phyloP scores from a whole-genome alignment of 164 flowering plant species.

The Tetracentron sinense region DNA sequence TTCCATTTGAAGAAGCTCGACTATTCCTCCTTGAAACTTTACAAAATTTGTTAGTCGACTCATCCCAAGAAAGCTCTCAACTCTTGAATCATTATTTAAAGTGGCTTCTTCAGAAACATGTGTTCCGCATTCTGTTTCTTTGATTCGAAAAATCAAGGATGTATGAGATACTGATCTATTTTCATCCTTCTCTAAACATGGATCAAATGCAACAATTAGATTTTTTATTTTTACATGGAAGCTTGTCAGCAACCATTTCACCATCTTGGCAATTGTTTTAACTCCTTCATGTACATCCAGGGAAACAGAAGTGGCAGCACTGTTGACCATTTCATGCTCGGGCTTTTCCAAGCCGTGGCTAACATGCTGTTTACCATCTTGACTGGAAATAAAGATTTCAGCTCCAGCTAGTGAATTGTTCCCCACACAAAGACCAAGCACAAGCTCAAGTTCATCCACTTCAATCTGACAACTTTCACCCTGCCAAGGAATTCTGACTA shows the following conservation, averaged over 20 bases:
- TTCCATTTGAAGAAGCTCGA: conserved; percentile 73
- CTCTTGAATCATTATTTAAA: conserved; percentile 21
- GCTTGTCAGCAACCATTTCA: conserved; percentile 80
- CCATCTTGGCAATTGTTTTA: conserved; percentile 82
- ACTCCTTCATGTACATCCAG: conserved; percentile 90
- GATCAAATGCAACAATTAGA: conserved; percentile 81
- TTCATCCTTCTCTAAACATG: conserved; percentile 34
- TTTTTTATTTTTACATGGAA: conserved; percentile 73
- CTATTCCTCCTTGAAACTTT: conserved; percentile 65
- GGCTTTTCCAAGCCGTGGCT: conserved; percentile 23
- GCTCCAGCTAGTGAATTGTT: conserved; percentile 12
- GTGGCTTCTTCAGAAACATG: conserved; percentile 54
- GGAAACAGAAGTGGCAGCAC: conserved; percentile 25
- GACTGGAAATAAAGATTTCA: conserved; percentile 23
- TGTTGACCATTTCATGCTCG: conserved; percentile 28
- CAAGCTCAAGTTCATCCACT: conserved; percentile 81
- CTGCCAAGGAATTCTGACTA: conserved; percentile 75
- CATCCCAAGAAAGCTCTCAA: conserved; percentile 59
- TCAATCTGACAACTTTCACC: conserved; percentile 67
- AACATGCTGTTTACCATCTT: conserved; percentile 20
- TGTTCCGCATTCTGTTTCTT: conserved; percentile 74
- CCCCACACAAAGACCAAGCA: conserved; percentile 43
- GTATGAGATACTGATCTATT: conserved; percentile 23
- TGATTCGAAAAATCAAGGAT: conserved; percentile 58
- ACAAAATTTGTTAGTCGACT: conserved; percentile 60